Conservation (phyloP, 208 protist species). For the Blechomonas ayalai region DNA sequence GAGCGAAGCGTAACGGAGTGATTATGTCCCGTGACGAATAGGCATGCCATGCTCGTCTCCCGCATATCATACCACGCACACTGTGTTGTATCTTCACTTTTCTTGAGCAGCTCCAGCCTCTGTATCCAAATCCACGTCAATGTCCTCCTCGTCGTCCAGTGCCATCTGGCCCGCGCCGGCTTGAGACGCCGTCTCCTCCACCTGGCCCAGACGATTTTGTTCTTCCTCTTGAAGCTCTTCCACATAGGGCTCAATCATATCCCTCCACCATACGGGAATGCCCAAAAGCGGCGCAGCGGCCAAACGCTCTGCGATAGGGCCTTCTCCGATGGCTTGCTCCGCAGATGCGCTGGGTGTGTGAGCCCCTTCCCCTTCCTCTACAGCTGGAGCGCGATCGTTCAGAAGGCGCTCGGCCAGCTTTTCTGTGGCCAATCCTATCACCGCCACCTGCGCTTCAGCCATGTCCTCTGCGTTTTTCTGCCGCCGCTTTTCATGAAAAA, state of each 20-base stretch:
- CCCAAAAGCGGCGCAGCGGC: not conserved
- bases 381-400: not conserved
- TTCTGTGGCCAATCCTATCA: slow-evolving; percentile 40
- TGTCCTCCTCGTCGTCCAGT: slow-evolving; percentile 7
- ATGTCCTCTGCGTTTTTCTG: slow-evolving; percentile 53
- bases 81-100: slow-evolving; percentile 1
- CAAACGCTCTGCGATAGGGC: not conserved
- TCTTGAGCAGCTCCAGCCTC: slow-evolving; percentile 10
- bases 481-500: slow-evolving; percentile 54
- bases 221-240: slow-evolving; percentile 29
- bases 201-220: no score
- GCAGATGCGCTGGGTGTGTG: not conserved
- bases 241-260: slow-evolving; percentile 35
- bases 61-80: no score
- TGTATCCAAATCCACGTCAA: slow-evolving; percentile 8
- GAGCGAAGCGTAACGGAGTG: no score
- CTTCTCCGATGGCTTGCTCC: not conserved
- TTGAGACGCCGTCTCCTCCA: no score
- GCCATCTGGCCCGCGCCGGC: slow-evolving; percentile 13
- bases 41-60: no score
- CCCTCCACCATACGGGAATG: slow-evolving; percentile 34
- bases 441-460: slow-evolving; percentile 50
- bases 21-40: no score
- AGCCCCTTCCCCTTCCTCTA: not conserved
- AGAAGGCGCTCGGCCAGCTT: slow-evolving; percentile 32